Base-by-base conservation (phyloP, 805 yeast genomes). In the Wickerhamomyces ciferrii region DNA sequence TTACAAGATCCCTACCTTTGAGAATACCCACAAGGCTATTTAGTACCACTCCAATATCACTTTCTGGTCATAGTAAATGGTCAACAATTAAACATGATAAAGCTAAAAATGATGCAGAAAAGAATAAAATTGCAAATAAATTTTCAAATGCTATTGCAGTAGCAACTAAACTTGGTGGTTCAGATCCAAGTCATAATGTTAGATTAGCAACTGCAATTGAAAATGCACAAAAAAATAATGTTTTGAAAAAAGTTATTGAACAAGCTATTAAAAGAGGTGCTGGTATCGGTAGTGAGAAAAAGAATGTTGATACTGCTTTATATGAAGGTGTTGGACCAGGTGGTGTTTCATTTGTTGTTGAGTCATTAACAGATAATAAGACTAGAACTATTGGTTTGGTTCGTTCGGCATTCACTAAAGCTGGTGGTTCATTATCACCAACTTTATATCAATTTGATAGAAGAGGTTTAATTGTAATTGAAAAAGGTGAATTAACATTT, bases 291-390 rank as follows among this genome's bases (percentile, higher is more conserved):
- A 67, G 72, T 34, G 73, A 69, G 29, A 69, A 72, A 25, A 72
- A 72, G 3, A 72, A 66, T 25, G 66, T 76, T 48, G 85, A 78
- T 47, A 63, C 74, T 13, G 87, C 83, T 27, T 62, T 77, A 11
- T 94, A 91, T 65, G 98, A 94, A 62, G 96, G 94, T 15, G 71
- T 90, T 63, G 97, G 92, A 0, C 97, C 97, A 0, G 95, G 91
- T 2, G 97, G 97, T 2, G 87, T 87, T 2, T 87, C 96, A 0
- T 72, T 90, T 41, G 76, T 92, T 4, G 81, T 92, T 5, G 96
- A 89, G 58, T 91, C 96, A 0, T 72, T 82, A 42, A 92, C 98
- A 0, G 97, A 92, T 61, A 92, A 89, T 65, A 88, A 86, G 63
- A 81, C 85, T 48, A 72, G 98, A 43, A 83, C 97, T 0, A 76